These are phyloP conservation scores for Silene latifolia DNA, from an alignment of 148 eudicot genomes.

Conservation along the genomic window DNA sequence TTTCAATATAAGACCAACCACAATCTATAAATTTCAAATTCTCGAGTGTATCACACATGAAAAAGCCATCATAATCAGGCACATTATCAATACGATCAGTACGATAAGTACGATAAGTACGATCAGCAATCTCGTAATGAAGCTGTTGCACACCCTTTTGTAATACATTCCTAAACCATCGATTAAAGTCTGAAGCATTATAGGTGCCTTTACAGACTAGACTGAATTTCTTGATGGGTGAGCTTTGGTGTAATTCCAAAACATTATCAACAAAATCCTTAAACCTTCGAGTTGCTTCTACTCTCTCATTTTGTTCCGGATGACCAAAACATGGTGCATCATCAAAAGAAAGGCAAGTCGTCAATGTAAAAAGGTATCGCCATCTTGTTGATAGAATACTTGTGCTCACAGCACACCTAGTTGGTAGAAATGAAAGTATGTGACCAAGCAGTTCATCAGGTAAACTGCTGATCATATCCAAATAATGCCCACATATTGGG, in stretches of 20 bases:
- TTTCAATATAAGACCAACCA: no score
- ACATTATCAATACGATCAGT: no score
- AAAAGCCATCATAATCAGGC: neutral
- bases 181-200: neutral
- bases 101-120: no score
- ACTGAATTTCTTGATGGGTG: neutral
- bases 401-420: no score
- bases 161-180: neutral
- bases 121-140: no score
- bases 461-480: neutral
- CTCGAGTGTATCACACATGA: neutral
- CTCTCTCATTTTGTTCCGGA: no score
- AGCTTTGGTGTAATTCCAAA: neutral
- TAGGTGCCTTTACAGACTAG: neutral
- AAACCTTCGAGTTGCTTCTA: neutral
- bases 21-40: no score
- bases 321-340: neutral
- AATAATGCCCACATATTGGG: no score
- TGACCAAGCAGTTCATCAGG: neutral
- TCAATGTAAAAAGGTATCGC: neutral
- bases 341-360: neutral
- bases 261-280: no score
- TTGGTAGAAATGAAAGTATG: no score
- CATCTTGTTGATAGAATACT: neutral
- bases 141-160: neutral